A percentile compares a stretch with the other conserved stretches of the same genome.
Evolutionary conservation across 2,329 filamentous ascomycete genomes (phyloP).

Genomic region (Talaromyces atroroseus): DNA sequence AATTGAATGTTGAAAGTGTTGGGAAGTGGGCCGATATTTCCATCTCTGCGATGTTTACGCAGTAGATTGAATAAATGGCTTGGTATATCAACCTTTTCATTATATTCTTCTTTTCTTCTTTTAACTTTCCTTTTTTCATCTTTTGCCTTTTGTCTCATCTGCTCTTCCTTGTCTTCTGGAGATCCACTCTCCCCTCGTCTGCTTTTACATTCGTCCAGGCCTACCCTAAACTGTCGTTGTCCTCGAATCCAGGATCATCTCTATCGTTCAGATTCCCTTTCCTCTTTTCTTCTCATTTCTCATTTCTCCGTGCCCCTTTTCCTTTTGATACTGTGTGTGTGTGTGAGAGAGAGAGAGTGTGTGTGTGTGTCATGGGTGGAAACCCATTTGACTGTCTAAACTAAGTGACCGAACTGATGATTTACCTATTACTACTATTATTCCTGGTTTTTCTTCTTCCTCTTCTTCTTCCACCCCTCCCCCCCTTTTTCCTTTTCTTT

Average conservation of each 20-base stretch:
- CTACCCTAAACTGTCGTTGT: constrained; percentile 13
- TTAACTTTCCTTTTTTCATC: constrained; percentile 25
- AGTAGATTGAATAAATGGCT: not conserved
- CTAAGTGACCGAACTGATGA: constrained; percentile 4
- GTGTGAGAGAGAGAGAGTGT: too few relatives aligned
- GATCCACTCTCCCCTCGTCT: constrained; percentile 16
- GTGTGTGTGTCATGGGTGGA: too few relatives aligned
- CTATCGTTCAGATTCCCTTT: constrained; percentile 9
- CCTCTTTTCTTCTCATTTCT: constrained; percentile 22
- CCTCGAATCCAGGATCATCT: constrained; percentile 18
- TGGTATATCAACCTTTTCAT: not conserved
- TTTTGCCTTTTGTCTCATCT: too few relatives aligned
- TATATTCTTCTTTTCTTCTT: constrained; percentile 17
- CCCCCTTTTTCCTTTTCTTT: not conserved
- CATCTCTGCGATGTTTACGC: not conserved
- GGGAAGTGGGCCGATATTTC: not conserved
- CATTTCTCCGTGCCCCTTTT: constrained; percentile 21
- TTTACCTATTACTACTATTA: constrained; percentile 6
- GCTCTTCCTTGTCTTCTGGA: too few relatives aligned
- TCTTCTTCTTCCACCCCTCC: too few relatives aligned
- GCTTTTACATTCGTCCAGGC: constrained; percentile 22
- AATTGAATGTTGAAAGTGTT: not conserved
- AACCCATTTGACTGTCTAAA: constrained; percentile 8
- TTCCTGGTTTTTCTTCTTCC: not conserved
- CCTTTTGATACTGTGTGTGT: constrained; percentile 10